Evolutionary conservation across 1,284 basidiomycete genomes (phyloP), one percentile per base, ranked within the genome.

Genomic region (Ceratobasidium theobromae): DNA sequence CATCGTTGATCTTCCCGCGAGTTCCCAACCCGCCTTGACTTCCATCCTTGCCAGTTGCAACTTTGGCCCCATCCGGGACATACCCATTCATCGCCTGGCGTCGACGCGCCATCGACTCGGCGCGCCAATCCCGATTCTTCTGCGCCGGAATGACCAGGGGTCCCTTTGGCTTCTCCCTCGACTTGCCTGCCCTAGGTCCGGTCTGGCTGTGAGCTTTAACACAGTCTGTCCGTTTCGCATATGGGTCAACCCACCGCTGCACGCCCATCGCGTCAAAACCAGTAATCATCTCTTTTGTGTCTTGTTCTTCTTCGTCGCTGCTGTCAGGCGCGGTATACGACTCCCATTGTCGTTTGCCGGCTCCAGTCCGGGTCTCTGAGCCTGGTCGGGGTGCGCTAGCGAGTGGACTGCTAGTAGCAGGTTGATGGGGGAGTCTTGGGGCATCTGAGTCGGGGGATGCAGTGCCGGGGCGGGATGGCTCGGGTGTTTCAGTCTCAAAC

Each of bases 111-210:
- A 86, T 76, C 43, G 57, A 60, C 45, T 60, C 57, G 65, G 87
- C 87, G 49, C 91, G 80, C 94, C 95, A 98, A 74, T 97, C 94
- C 35, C 85, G 83, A 73, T 97, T 95, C 70, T 92, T 81, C 45
- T 89, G 79, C 0, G 91, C 80, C 3, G 92, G 87, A 53, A 98
- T 97, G 32, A 95, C 85, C 11, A 96, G 82, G 0, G 89, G 90
- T 1, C 80, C 83, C 49, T 86, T 74, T 14, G 74, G 69, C 27
- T 82, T 73, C 27, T 67, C 68, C 16, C 49, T 52, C n/a, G 57
- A 25, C 33, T 62, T 53, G 21, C 64, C 58, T 40, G 49, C 32
- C 41, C 67, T 66, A 55, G 45, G 58, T 68, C 8, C 41, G 66
- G 51, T 67, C 58, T 25, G 67, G 68, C 18, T 28, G 52, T 43